Evolutionary conservation across 148 eudicot genomes (phyloP), one percentile per base, ranked within the genome.

Genomic region (Drosera capensis): DNA sequence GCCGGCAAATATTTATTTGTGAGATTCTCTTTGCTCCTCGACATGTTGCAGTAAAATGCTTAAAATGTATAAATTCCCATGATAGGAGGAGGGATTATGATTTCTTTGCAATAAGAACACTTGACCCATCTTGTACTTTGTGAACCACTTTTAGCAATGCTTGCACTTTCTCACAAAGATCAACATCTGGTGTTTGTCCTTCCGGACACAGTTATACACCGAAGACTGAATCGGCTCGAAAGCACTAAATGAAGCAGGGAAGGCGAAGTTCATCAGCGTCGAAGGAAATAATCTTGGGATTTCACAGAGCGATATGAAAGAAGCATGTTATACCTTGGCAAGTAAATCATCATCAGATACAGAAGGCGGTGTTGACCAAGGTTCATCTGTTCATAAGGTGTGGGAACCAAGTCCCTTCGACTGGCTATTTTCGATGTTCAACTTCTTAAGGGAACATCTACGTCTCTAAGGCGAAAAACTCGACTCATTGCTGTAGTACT

Each of bases 191-290:
- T 40, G 3, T 28, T 28, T 14, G 19, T n/a, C 4, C 40, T 24
- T 60, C 51, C 63, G 82, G 94, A 79, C 90, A 19, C 25, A 66
- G 60, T 92, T 88, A 12, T 80, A 83, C 28, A 54, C 44, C 9
- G 96, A 88, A 37, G 96, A 88, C 53, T 88, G 96, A 94, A 83
- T 88, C 43, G 96, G 96, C 52, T 65, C 83, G 60, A 83, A 60
- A 63, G 58, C 77, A 41, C 68, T 88, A 40, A 79, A 88, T 41
- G 84, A 79, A 24, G 77, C 79, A 23, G 92, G 94, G 12, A 74
- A 54, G 59, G 83, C 80, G 3, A 64, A 83, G 56, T 88, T 47
- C 34, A 53, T 80, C 3, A 72, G 66, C 50, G 94, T 88, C 29
- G 35, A 77, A 0, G 96, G 96, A 17, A 66, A 71, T 49, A 94